These are phyloP conservation scores for Clonostachys sp. DNA, from an alignment of 2,329 filamentous ascomycete genomes.

Conservation along the genomic window DNA sequence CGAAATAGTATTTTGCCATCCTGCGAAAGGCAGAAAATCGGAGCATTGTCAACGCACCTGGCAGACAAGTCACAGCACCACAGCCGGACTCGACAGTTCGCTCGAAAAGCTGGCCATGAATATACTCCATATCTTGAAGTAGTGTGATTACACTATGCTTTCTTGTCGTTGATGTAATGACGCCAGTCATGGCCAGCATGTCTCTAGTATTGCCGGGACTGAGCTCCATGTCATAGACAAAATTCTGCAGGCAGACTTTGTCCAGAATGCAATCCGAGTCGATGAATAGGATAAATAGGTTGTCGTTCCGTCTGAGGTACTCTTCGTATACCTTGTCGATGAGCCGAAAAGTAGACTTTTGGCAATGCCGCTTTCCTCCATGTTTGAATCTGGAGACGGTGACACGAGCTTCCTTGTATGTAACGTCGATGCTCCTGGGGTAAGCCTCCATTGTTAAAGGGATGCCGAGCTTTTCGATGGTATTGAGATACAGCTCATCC, in stretches of 20 bases:
- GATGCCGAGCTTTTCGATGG: conserved; percentile 80
- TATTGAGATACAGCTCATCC: conserved; percentile 83
- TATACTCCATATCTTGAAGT: conserved; percentile 96
- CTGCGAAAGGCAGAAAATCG: conserved; percentile 93
- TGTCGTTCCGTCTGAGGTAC: conserved; percentile 83
- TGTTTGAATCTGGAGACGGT: conserved; percentile 91
- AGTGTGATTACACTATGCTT: conserved; percentile 87
- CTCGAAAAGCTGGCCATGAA: conserved; percentile 95
- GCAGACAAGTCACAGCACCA: conserved; percentile 89
- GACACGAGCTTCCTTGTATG: conserved; percentile 76
- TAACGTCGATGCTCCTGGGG: conserved; percentile 85
- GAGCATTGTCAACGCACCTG: conserved; percentile 90
- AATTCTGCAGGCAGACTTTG: conserved; percentile 88
- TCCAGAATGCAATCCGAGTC: conserved; percentile 96
- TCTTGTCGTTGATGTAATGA: conserved; percentile 90
- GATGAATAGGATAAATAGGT: conserved; percentile 93
- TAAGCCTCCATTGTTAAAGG: conserved; percentile 72
- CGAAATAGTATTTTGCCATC: conserved; percentile 98
- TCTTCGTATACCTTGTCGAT: conserved; percentile 89
- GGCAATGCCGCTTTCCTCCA: conserved; percentile 89
- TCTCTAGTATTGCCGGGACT: conserved; percentile 87
- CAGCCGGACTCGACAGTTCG: conserved; percentile 92
- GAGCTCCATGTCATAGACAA: conserved; percentile 97
- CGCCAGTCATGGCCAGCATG: conserved; percentile 96
- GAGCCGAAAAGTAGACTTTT: conserved; percentile 88